Conservation (phyloP, 192 early-diverging fungal genomes). For the Borealophlyctis nickersoniae region DNA sequence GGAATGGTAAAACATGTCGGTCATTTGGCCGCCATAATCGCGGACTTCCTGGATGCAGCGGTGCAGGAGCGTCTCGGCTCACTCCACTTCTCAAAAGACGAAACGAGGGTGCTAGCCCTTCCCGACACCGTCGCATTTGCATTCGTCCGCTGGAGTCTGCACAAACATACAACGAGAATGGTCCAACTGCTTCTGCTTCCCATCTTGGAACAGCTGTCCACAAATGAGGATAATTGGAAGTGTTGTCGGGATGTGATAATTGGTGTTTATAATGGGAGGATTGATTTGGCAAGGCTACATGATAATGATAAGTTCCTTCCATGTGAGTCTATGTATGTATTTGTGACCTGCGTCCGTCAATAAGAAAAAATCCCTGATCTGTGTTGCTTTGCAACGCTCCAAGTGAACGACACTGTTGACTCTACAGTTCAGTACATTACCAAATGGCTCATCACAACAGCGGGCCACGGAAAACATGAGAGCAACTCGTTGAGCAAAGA, state of each 20-base stretch:
- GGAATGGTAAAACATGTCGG: neutral
- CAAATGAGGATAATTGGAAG: slow-evolving; percentile 5
- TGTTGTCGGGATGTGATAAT: slow-evolving; percentile 2
- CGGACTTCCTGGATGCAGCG: neutral
- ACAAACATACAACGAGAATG: neutral
- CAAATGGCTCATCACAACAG: slow-evolving; percentile 10
- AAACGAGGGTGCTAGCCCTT: neutral
- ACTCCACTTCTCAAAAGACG: neutral
- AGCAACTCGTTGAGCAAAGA: no score
- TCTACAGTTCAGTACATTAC: slow-evolving; percentile 5
- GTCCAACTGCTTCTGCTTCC: slow-evolving; percentile 13
- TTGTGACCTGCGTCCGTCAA: no score
- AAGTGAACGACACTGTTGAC: no score
- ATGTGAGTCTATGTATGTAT: no score
- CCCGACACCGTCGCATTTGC: slow-evolving; percentile 3
- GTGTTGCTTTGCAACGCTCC: no score
- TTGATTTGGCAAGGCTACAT: no score
- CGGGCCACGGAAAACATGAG: no score
- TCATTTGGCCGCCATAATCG: neutral
- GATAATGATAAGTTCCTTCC: no score
- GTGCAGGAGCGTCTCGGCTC: neutral
- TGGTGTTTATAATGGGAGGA: no score
- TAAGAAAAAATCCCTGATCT: no score
- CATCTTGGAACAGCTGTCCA: slow-evolving; percentile 7
- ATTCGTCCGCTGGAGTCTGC: neutral